Conservation (phyloP, 2,329 filamentous ascomycete species). For the Fusarium lateritium region DNA sequence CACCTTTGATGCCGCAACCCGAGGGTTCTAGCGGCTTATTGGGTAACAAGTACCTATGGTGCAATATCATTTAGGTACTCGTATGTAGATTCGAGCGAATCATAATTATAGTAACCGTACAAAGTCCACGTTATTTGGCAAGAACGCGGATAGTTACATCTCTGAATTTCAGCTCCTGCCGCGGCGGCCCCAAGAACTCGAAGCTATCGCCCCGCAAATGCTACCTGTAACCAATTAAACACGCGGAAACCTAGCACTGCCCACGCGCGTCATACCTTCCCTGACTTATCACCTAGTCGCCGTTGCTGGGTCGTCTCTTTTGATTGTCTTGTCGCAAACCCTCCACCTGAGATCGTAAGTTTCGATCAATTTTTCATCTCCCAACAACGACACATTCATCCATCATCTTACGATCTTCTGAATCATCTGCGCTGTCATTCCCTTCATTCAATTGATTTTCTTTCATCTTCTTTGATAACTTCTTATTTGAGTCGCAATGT, state of each 20-base stretch:
- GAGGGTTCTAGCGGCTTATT: too few relatives aligned
- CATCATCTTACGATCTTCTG: not conserved
- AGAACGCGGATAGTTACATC: too few relatives aligned
- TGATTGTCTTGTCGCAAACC: conserved; percentile 48
- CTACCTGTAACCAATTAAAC: conserved; percentile 34
- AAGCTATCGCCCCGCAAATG: conserved; percentile 14
- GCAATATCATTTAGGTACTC: too few relatives aligned
- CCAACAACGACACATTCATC: conserved; percentile 20
- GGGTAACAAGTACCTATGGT: too few relatives aligned
- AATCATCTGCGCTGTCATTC: not conserved
- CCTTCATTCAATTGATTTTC: conserved; percentile 1
- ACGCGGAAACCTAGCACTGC: conserved; percentile 12
- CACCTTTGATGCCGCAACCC: too few relatives aligned
- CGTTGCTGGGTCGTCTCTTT: conserved; percentile 43
- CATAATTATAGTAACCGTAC: too few relatives aligned
- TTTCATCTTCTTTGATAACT: not conserved
- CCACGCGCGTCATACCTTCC: conserved; percentile 41
- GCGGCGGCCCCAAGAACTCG: not conserved
- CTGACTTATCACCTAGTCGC: conserved; percentile 19
- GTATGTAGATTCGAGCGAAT: too few relatives aligned
- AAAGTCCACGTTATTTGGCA: too few relatives aligned
- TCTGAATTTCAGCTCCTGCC: not conserved
- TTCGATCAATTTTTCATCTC: conserved; percentile 31
- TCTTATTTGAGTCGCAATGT: conserved; percentile 42
- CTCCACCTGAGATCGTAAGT: conserved; percentile 22